Conservation (phyloP, 2,329 filamentous ascomycete species). For the Aspergillus unguis region DNA sequence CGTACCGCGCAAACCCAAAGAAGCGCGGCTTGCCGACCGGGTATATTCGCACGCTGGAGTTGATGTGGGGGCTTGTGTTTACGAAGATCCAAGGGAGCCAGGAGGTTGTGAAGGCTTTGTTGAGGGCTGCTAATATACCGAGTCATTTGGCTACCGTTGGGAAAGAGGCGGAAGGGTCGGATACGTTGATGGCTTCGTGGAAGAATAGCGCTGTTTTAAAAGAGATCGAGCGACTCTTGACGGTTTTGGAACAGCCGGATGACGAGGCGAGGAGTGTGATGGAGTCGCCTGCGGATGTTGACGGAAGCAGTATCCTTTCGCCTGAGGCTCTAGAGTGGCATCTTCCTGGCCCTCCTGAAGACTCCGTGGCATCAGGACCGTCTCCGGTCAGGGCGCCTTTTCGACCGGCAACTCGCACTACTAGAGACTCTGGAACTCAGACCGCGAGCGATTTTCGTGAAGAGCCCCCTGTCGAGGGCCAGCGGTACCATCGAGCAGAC, state of each 20-base stretch:
- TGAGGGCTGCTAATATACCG: conserved; percentile 47
- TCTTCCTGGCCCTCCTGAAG: conserved; percentile 26
- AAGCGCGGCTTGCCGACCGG: conserved; percentile 78
- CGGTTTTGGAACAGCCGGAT: conserved; percentile 37
- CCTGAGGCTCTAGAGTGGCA: conserved; percentile 34
- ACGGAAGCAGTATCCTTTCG: conserved; percentile 31
- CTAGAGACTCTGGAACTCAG: conserved; percentile 27
- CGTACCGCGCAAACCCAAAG: conserved; percentile 69
- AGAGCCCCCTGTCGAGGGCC: conserved; percentile 1
- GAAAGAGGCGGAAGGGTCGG: conserved; percentile 47
- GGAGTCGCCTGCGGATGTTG: conserved; percentile 29
- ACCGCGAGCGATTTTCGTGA: conserved; percentile 13
- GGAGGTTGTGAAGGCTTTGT: conserved; percentile 53
- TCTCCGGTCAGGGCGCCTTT: conserved; percentile 28
- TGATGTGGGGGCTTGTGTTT: conserved; percentile 65
- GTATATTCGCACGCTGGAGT: conserved; percentile 70
- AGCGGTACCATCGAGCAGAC: not conserved
- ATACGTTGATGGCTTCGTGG: conserved; percentile 61
- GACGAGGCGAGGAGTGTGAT: conserved; percentile 33
- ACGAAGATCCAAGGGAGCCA: conserved; percentile 60
- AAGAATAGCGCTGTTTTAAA: conserved; percentile 60
- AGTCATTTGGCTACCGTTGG: conserved; percentile 35
- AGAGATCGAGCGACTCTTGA: conserved; percentile 62
- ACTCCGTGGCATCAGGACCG: conserved; percentile 16
- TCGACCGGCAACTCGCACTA: conserved; percentile 14